Evolutionary conservation across 1,139 yeast species (phyloP), one percentile per base, ranked within the genome.

Genomic region (Pichia sp.): DNA sequence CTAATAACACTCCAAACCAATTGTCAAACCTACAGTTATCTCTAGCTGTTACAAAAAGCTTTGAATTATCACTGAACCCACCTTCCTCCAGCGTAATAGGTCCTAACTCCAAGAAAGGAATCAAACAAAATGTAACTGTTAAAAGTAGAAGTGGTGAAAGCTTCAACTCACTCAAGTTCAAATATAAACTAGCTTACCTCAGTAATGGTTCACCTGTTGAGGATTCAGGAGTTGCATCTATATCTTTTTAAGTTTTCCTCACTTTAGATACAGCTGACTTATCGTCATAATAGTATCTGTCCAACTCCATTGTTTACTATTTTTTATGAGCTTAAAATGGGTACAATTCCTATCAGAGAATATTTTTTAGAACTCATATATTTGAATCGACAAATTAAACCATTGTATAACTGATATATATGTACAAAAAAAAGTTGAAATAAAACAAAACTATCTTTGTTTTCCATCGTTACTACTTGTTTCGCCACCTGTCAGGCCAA

Each of bases 21-120:
- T 75, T 82, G 54, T 72, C 75, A 53, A 77, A 79, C 58, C 71
- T 92, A 50, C 82, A 82, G 62, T 84, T 90, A 65, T 77, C 87
- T 67, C 73, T 90, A 54, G 97, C 98, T 0, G 96, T 87, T 43
- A 95, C 97, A 50, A 88, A 87, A 67, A 69, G 79, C 27, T 82
- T 87, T 65, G 79, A 77, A 56, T 76, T 92, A 61, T 76, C 75
- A 50, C 78, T 92, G 71, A 76, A 80, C 55, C 85, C 96, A 1
- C 95, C 90, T 64, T 78, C 90, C 8, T 79, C 83, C 45, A 83
- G 80, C 54, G 63, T 70, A 14, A 65, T 91, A 17, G 73, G 75
- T 54, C 80, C 86, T 2, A 76, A 75, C 53, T 74, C 77, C 49
- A 72, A 71, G 40, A 77, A 79, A 54, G 86, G 85, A 6, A 75